These are phyloP conservation scores for Monosporascus sp. DNA, from an alignment of 2,329 filamentous ascomycete species.

Conservation along the genomic window DNA sequence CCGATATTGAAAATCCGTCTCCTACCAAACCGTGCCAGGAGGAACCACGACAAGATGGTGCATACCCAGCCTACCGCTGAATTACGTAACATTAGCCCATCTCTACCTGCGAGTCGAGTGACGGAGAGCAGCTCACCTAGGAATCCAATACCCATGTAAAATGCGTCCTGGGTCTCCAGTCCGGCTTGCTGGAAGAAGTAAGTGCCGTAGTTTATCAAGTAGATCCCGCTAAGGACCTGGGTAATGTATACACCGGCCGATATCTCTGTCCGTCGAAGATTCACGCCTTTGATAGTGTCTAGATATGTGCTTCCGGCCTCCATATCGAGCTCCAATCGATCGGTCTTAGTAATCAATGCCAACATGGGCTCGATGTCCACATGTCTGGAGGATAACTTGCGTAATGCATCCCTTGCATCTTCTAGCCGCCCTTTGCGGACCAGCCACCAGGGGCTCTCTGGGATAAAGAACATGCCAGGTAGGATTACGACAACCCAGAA, in stretches of 20 bases:
- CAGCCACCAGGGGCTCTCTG: conserved; percentile 47
- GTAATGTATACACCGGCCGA: conserved; percentile 58
- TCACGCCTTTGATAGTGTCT: conserved; percentile 46
- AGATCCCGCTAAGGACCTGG: conserved; percentile 59
- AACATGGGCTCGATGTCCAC: conserved; percentile 45
- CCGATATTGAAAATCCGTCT: conserved; percentile 45
- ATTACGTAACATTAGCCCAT: conserved; percentile 5
- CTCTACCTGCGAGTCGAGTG: neutral
- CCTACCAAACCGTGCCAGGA: conserved; percentile 45
- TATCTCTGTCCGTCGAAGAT: conserved; percentile 50
- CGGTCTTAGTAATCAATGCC: conserved; percentile 53
- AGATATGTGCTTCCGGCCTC: conserved; percentile 43
- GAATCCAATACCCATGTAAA: conserved; percentile 50
- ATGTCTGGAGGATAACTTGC: conserved; percentile 39
- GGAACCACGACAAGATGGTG: conserved; percentile 49
- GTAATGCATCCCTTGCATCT: conserved; percentile 36
- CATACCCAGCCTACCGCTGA: conserved; percentile 45
- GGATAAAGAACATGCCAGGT: conserved; percentile 40
- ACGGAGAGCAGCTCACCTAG: conserved; percentile 24
- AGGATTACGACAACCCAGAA: conserved; percentile 43
- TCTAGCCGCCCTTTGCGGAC: conserved; percentile 35
- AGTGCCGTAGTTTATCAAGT: conserved; percentile 60
- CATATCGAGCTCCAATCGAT: conserved; percentile 48
- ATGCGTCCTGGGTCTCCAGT: conserved; percentile 41
- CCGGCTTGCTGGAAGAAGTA: conserved; percentile 57